Evolutionary conservation across 805 yeast genomes (phyloP).

Genomic region (Hemisphaericaspora nanyangensis): DNA sequence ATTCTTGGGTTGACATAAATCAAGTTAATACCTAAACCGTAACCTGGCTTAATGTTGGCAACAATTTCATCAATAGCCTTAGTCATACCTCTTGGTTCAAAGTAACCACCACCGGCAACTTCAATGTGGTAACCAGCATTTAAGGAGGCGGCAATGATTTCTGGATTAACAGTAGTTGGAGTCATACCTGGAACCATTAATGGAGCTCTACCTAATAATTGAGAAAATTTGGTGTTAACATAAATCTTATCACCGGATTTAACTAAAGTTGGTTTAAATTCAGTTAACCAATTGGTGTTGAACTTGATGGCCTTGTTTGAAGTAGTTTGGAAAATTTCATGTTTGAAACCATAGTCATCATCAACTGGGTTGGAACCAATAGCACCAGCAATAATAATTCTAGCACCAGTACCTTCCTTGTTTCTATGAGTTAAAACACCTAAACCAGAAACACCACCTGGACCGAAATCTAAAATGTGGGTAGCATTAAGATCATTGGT

Average conservation of each 20-base stretch:
- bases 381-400: constrained; percentile 91
- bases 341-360: constrained; percentile 92
- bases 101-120: constrained; percentile 99
- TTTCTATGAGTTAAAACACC: constrained; percentile 96
- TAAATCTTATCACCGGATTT: constrained; percentile 74
- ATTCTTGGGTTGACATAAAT: constrained; percentile 95
- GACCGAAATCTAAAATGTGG: constrained; percentile 95
- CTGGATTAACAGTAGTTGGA: constrained; percentile 94
- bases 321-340: constrained; percentile 81
- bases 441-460: constrained; percentile 96
- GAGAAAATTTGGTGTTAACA: constrained; percentile 92
- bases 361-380: constrained; percentile 60
- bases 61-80: constrained; percentile 74
- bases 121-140: constrained; percentile 97
- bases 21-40: constrained; percentile 86
- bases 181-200: constrained; percentile 99
- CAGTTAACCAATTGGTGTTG: constrained; percentile 88
- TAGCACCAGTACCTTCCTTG: constrained; percentile 97
- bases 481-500: constrained; percentile 70
- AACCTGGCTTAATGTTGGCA: constrained; percentile 67
- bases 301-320: constrained; percentile 57
- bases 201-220: constrained; percentile 91
- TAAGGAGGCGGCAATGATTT: constrained; percentile 88
- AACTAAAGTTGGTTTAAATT: constrained; percentile 80
- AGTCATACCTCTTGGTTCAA: constrained; percentile 66